Conservation (phyloP, 306 rosid species). For the Spatholobus suberectus region DNA sequence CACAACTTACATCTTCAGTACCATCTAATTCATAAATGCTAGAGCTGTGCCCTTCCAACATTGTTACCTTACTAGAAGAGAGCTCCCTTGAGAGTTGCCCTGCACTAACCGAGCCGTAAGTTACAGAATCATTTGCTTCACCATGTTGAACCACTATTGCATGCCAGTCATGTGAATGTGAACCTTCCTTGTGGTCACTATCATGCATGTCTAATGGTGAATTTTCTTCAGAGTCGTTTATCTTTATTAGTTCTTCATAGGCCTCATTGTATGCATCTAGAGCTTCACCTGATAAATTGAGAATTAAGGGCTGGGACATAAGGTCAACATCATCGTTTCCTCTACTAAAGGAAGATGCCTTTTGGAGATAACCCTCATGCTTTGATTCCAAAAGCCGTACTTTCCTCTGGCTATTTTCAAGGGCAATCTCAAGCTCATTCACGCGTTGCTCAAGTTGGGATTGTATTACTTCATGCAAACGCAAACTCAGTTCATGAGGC, state of each 20-base stretch:
- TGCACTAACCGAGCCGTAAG: too few species aligned
- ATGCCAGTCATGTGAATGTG: constrained; percentile 19
- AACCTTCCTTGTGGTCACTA: constrained; percentile 37
- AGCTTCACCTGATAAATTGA: constrained; percentile 86
- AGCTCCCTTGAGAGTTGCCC: too few species aligned
- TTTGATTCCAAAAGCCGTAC: constrained; percentile 49
- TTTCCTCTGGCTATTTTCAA: constrained; percentile 69
- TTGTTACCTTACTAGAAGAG: constrained; percentile 27
- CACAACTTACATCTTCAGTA: constrained; percentile 57
- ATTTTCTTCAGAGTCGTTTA: constrained; percentile 65
- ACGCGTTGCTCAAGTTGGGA: constrained; percentile 80
- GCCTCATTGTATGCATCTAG: constrained; percentile 87
- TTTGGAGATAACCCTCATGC: constrained; percentile 36
- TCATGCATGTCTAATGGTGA: constrained; percentile 48
- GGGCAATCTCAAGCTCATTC: constrained; percentile 85
- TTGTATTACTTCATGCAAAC: constrained; percentile 77
- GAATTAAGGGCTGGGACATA: constrained; percentile 58
- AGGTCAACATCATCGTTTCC: constrained; percentile 50
- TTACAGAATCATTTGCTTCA: constrained; percentile 38
- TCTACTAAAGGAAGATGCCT: constrained; percentile 35
- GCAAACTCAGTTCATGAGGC: constrained; percentile 79
- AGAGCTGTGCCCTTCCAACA: constrained; percentile 47
- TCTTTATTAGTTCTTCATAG: constrained; percentile 62
- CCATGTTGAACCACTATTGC: constrained; percentile 36
- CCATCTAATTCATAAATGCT: constrained; percentile 44